Evolutionary conservation across 2,329 filamentous ascomycete species (phyloP).

Genomic region (Xylariales sp.): DNA sequence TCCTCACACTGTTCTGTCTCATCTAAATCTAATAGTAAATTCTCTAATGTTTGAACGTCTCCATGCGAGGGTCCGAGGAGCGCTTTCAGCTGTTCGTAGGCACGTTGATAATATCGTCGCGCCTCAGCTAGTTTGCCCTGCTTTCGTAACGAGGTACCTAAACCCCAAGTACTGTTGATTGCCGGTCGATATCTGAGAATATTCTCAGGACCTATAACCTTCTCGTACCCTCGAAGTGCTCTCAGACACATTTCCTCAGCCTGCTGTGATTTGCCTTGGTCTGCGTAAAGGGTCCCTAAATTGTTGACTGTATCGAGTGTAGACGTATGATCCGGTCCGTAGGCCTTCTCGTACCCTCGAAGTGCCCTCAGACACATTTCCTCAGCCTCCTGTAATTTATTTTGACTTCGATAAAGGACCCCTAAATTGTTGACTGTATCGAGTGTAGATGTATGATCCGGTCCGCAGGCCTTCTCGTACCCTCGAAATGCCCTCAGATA

Average conservation of each 20-base stretch:
- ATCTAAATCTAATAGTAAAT: neutral
- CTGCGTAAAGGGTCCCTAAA: conserved; percentile 22
- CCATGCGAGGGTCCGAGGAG: neutral
- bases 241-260: conserved; percentile 23
- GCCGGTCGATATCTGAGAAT: neutral
- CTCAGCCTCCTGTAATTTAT: conserved; percentile 4
- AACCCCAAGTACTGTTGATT: neutral
- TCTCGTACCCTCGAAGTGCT: conserved; percentile 19
- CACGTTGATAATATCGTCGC: neutral
- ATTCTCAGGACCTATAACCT: neutral
- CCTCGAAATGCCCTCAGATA: conserved; percentile 2
- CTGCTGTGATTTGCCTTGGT: conserved; percentile 18
- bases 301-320: conserved; percentile 13
- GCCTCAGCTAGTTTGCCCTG: neutral
- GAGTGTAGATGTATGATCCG: conserved; percentile 3
- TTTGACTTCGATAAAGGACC: conserved; percentile 2
- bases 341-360: conserved; percentile 3
- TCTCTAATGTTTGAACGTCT: neutral
- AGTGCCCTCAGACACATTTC: conserved; percentile 4
- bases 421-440: conserved; percentile 12
- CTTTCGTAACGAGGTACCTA: neutral
- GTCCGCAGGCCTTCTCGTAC: conserved; percentile 3
- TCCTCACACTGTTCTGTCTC: too few relatives aligned
- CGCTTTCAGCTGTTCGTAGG: neutral
- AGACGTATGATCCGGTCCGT: neutral